phyloP scores from a whole-genome alignment of 2,329 filamentous ascomycete species.

The Fusarium sp. region DNA sequence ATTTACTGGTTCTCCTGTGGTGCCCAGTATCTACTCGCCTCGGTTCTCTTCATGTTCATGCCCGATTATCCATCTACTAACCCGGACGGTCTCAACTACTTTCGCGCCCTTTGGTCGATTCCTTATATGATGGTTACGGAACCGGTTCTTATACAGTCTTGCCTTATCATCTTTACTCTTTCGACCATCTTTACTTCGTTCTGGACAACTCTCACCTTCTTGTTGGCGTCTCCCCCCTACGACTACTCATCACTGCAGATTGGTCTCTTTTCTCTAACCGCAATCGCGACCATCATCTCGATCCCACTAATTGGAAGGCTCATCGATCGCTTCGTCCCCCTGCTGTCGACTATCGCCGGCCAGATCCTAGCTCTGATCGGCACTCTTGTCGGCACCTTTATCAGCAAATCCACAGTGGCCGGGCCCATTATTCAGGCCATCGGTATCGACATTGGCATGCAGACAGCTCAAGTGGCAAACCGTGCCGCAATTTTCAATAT shows the following conservation, averaged over 20 bases:
- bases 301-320: conserved; percentile 77
- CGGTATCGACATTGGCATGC: conserved; percentile 77
- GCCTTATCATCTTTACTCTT: conserved; percentile 73
- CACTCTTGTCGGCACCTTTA: conserved; percentile 76
- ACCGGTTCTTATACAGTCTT: conserved; percentile 77
- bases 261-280: conserved; percentile 83
- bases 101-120: conserved; percentile 74
- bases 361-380: conserved; percentile 70
- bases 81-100: conserved; percentile 72
- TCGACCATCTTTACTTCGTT: conserved; percentile 64
- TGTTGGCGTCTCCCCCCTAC: conserved; percentile 78
- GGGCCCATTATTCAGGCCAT: conserved; percentile 81
- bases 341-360: conserved; percentile 75
- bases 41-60: conserved; percentile 78
- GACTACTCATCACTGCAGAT: conserved; percentile 75
- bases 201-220: conserved; percentile 80
- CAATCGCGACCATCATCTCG: conserved; percentile 74
- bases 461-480: conserved; percentile 81
- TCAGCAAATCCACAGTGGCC: conserved; percentile 73
- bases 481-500: conserved; percentile 77
- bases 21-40: conserved; percentile 75
- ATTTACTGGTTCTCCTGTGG: conserved; percentile 84
- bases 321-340: conserved; percentile 76
- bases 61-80: conserved; percentile 85
- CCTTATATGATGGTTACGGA: conserved; percentile 72